Evolutionary conservation across 2,329 filamentous ascomycete species (phyloP), one percentile per base, ranked within the genome.

Genomic region (Penicillium sp.): DNA sequence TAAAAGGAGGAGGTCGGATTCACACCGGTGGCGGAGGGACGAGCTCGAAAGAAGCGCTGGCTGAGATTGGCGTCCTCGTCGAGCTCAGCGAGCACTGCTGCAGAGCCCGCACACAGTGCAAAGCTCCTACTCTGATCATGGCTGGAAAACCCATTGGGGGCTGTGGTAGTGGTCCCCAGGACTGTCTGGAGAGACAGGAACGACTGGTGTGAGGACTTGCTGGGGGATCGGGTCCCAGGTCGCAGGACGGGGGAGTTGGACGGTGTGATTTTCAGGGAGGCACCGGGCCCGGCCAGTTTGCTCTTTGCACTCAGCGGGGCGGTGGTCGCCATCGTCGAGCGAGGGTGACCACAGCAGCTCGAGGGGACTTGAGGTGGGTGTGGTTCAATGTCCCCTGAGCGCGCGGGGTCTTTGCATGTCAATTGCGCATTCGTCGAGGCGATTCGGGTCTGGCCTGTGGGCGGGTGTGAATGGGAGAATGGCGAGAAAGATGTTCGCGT

Each of bases 41-140:
- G 80, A 27, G 91, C 93, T 59, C 89, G 81, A 71, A 87, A 97
- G 72, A 97, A 97, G 44, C 88, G 84, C 63, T 97, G 91, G 1
- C 77, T 78, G 57, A 83, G 67, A 43, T 72, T 65, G 47, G 76
- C 59, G 20, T 86, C 75, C 36, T 81, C 79, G 49, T 87, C 80
- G 36, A 96, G 75, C 53, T 86, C 83, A 6, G 90, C 87, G 13
- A 97, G 80, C 0, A 98, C 87, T n/a, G 88, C 91, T 29, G 91
- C 88, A 7, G 89, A 93, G 39, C 93, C 93, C 7, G 93, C 91
- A 48, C 89, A 90, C 63, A 94, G 93, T 39, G 89, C 89, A 66
- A 97, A 95, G 35, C 75, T 75, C 41, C 71, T 72, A 37, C 78
- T 83, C 9, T 83, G 79, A 27, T 84, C 74, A 45, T 91, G 81